Evolutionary conservation across 345 rosid genomes (phyloP).

Genomic region (Bruguiera parviflora): DNA sequence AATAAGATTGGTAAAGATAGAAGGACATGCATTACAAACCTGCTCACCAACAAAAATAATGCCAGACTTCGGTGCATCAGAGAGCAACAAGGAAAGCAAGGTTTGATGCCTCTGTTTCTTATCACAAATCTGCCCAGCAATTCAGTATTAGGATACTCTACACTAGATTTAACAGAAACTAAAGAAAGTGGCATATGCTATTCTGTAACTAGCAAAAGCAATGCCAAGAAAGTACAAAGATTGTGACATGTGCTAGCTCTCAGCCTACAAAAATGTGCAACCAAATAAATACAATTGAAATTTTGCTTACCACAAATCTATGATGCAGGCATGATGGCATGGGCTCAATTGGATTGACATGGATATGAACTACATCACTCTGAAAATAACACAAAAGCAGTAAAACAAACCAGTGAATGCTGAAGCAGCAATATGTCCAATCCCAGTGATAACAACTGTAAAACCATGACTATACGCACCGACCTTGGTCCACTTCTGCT

Average conservation of each 20-base stretch:
- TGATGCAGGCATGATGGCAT: slow-evolving; percentile 72
- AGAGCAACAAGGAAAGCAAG: slow-evolving; percentile 52
- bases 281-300: slow-evolving; percentile 1
- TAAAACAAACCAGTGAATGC: slow-evolving; percentile 7
- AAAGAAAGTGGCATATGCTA: not conserved
- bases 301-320: slow-evolving; percentile 56
- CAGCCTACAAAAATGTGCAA: not conserved
- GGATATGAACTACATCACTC: slow-evolving; percentile 70
- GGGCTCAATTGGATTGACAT: slow-evolving; percentile 65
- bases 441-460: slow-evolving; percentile 8
- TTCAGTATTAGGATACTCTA: slow-evolving; percentile 2
- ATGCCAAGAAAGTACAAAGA: not conserved
- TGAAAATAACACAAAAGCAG: slow-evolving; percentile 29
- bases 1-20: too few relatives aligned
- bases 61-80: slow-evolving; percentile 62
- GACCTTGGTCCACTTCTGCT: slow-evolving; percentile 97
- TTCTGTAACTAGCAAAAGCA: not conserved
- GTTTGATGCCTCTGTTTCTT: slow-evolving; percentile 48
- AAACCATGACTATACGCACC: slow-evolving; percentile 18
- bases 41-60: slow-evolving; percentile 84
- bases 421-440: slow-evolving; percentile 8
- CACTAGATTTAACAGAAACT: not conserved
- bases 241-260: not conserved
- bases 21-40: slow-evolving; percentile 40
- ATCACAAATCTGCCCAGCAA: slow-evolving; percentile 48